These are phyloP conservation scores for Triticum dicoccoides DNA, from an alignment of 176 grass and related monocot genomes.

Conservation along the genomic window DNA sequence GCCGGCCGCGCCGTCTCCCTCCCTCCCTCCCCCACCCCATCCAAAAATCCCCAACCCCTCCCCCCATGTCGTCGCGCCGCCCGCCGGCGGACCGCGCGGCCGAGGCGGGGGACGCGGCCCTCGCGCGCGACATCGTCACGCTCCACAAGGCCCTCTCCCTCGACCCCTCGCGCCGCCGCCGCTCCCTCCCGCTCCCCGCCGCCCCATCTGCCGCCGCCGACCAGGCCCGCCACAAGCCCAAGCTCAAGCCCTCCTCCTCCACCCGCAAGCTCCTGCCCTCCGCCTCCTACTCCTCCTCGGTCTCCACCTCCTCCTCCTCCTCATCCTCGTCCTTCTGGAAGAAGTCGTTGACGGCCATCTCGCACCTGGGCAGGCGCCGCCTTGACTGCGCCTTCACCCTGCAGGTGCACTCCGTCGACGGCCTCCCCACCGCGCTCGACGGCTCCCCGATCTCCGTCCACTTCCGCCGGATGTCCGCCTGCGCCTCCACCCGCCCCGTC, in stretches of 20 bases:
- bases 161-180: constrained; percentile 54
- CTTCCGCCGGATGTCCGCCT: constrained; percentile 54
- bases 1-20: neutral
- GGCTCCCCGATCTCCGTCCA: constrained; percentile 53
- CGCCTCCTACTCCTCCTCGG: neutral
- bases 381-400: constrained; percentile 81
- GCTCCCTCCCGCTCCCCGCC: constrained; percentile 42
- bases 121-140: constrained; percentile 82
- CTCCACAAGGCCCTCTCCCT: constrained; percentile 91
- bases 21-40: neutral
- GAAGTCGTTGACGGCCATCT: constrained; percentile 78
- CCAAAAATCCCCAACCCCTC: constrained; percentile 7
- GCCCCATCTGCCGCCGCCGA: constrained; percentile 9
- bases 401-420: constrained; percentile 78
- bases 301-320: neutral
- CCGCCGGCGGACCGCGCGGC: constrained; percentile 24
- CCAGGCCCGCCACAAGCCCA: constrained; percentile 27
- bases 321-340: constrained; percentile 54
- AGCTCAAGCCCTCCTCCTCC: constrained; percentile 31
- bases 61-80: constrained; percentile 45
- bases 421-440: constrained; percentile 61
- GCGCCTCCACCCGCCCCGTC: constrained; percentile 50
- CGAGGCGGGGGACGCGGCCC: constrained; percentile 50
- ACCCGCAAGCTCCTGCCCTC: constrained; percentile 41
- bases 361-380: constrained; percentile 81